phyloP scores from a whole-genome alignment of 352 stramenopile genomes.

The Phytophthora nicotianae region DNA sequence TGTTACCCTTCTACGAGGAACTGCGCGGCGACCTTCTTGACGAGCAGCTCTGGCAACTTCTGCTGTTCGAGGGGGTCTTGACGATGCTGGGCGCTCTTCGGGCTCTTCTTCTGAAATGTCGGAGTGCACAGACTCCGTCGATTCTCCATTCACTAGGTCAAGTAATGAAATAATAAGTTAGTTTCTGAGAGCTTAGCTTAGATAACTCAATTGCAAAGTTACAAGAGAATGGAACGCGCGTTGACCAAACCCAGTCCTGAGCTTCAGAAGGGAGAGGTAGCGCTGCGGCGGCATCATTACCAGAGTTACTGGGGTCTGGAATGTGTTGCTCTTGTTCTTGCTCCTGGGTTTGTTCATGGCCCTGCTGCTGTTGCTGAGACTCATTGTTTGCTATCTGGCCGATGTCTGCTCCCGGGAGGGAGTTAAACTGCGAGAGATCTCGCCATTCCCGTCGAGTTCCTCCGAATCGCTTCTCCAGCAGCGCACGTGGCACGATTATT shows the following conservation, averaged over 20 bases:
- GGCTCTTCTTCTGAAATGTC: conserved; percentile 21
- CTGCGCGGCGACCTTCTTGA: conserved; percentile 18
- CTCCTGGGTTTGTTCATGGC: conserved; percentile 3
- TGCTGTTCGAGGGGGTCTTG: conserved; percentile 21
- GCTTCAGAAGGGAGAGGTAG: conserved; percentile 5
- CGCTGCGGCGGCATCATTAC: conserved; percentile 10
- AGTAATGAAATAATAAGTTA: conserved; percentile 9
- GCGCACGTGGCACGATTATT: conserved; percentile 33
- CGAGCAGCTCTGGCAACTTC: conserved; percentile 11
- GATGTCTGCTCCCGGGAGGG: conserved; percentile 17
- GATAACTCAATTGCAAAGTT: conserved; percentile 9
- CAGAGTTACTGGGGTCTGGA: conserved; percentile 2
- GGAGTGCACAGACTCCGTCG: conserved; percentile 20
- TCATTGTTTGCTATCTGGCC: neutral
- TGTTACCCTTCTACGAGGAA: conserved; percentile 14
- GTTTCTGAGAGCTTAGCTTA: neutral
- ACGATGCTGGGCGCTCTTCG: conserved; percentile 9
- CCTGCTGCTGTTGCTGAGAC: neutral
- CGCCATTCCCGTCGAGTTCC: conserved; percentile 38
- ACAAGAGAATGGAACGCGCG: conserved; percentile 30
- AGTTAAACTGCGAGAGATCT: conserved; percentile 42
- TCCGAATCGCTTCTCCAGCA: conserved; percentile 40
- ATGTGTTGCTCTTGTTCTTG: conserved; percentile 16
- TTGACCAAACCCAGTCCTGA: conserved; percentile 35
- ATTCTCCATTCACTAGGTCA: conserved; percentile 20